These are phyloP conservation scores for Solanum microdontum DNA, from an alignment of 257 asterid species.

Conservation along the genomic window DNA sequence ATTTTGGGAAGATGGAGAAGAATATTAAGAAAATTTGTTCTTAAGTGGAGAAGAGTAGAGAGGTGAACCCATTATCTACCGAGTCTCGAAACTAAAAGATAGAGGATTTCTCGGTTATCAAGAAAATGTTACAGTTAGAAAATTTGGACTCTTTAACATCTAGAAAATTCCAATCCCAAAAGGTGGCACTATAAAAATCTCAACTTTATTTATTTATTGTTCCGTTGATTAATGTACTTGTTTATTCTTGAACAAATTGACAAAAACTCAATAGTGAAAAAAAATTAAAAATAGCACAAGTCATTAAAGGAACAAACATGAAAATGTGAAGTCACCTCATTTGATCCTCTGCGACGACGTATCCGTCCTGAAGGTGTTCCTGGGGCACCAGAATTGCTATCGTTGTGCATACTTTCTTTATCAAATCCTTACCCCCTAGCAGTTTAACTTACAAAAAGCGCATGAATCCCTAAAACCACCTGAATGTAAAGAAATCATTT, in stretches of 20 bases:
- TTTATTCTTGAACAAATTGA: not conserved
- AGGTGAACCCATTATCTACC: not conserved
- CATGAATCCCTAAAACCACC: not conserved
- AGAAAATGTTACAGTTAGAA: not conserved
- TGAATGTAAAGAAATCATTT: not conserved
- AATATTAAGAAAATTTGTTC: not conserved
- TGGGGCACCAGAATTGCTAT: constrained; percentile 46
- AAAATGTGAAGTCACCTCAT: constrained; percentile 49
- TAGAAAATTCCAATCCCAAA: not conserved
- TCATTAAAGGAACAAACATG: not conserved
- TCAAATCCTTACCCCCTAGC: not conserved
- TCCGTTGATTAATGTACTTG: not conserved
- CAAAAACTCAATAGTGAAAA: not conserved
- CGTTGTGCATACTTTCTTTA: constrained; percentile 56
- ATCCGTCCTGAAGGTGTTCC: constrained; percentile 50
- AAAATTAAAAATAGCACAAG: not conserved
- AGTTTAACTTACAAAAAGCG: not conserved
- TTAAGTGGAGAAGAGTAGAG: not conserved
- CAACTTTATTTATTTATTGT: not conserved
- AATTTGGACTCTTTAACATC: not conserved
- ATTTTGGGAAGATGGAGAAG: constrained; percentile 2
- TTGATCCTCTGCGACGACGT: constrained; percentile 88
- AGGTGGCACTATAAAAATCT: not conserved
- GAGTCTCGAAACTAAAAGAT: not conserved
- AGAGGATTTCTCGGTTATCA: not conserved